phyloP scores from a whole-genome alignment of 108 stramenopile genomes.

The Skeletonema grethae region DNA sequence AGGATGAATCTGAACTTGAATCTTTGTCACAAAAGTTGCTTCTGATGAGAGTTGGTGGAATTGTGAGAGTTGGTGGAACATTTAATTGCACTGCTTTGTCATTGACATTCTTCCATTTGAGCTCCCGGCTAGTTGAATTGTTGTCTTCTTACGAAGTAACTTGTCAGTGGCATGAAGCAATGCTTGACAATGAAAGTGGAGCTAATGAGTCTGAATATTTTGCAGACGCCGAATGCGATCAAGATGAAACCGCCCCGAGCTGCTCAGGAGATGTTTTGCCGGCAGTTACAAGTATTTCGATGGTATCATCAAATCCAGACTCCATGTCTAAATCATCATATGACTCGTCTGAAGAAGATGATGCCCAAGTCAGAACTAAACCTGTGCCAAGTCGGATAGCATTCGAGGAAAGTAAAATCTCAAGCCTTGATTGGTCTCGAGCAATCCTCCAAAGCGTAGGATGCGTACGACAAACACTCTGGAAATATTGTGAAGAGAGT shows the following conservation, averaged over 20 bases:
- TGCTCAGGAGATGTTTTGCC: neutral
- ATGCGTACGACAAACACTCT: conserved; percentile 32
- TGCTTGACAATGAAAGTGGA: conserved; percentile 9
- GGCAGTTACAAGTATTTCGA: conserved; percentile 17
- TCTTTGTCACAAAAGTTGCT: conserved; percentile 22
- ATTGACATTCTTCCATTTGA: conserved; percentile 32
- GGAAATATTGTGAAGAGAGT: conserved; percentile 30
- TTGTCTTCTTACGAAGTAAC: conserved; percentile 22
- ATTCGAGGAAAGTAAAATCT: conserved; percentile 12
- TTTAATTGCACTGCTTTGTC: conserved; percentile 12
- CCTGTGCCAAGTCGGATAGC: conserved; percentile 11
- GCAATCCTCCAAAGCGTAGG: conserved; percentile 10
- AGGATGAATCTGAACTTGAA: conserved; percentile 28
- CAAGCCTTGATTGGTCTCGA: conserved; percentile 12
- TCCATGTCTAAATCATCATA: conserved; percentile 23
- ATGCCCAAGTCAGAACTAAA: conserved; percentile 2
- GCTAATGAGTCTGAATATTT: neutral
- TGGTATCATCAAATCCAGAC: conserved; percentile 32
- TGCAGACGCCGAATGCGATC: neutral
- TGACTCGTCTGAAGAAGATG: conserved; percentile 13
- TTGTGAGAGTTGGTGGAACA: conserved; percentile 7
- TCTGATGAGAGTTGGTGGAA: neutral
- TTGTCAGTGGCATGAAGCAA: conserved; percentile 25
- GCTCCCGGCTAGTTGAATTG: conserved; percentile 27
- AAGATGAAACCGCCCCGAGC: neutral